phyloP scores from a whole-genome alignment of 176 grass and related monocot genomes.

The Hordeum marinum region DNA sequence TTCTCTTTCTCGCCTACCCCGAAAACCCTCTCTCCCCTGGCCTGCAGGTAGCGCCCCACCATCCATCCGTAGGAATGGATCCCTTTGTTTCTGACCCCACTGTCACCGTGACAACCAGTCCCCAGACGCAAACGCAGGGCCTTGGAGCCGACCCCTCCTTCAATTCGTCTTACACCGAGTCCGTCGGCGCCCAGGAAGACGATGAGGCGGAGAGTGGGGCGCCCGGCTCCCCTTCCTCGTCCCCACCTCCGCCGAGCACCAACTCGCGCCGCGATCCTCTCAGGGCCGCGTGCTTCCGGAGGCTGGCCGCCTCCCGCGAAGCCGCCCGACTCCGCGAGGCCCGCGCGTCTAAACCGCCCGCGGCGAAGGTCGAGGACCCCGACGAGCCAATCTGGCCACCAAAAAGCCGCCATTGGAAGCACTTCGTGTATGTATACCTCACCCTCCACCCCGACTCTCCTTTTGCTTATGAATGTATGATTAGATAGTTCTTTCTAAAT shows the following conservation, averaged over 20 bases:
- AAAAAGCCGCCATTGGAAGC: not conserved
- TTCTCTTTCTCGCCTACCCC: not conserved
- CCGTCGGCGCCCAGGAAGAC: not conserved
- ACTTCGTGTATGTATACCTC: conserved; percentile 4
- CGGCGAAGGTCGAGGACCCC: not conserved
- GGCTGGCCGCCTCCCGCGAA: not conserved
- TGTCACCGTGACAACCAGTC: not conserved
- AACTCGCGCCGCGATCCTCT: not conserved
- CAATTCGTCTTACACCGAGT: not conserved
- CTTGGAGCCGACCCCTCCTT: not conserved
- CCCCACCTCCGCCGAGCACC: not conserved
- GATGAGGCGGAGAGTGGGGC: not conserved
- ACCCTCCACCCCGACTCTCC: not conserved
- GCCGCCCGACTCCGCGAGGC: not conserved
- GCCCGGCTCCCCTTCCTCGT: not conserved
- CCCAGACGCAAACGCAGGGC: not conserved
- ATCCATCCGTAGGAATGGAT: not conserved
- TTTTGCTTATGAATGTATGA: too few species aligned
- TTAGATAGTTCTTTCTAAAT: too few species aligned
- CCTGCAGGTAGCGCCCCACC: not conserved
- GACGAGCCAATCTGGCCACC: not conserved
- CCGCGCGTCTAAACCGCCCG: not conserved
- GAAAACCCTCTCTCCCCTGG: not conserved
- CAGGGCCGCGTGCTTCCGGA: conserved; percentile 18
- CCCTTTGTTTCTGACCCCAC: not conserved